A percentile compares a stretch with the other conserved stretches of the same genome.
Conservation (phyloP, 495 filamentous ascomycete species). For the Penicillium paxilli region DNA sequence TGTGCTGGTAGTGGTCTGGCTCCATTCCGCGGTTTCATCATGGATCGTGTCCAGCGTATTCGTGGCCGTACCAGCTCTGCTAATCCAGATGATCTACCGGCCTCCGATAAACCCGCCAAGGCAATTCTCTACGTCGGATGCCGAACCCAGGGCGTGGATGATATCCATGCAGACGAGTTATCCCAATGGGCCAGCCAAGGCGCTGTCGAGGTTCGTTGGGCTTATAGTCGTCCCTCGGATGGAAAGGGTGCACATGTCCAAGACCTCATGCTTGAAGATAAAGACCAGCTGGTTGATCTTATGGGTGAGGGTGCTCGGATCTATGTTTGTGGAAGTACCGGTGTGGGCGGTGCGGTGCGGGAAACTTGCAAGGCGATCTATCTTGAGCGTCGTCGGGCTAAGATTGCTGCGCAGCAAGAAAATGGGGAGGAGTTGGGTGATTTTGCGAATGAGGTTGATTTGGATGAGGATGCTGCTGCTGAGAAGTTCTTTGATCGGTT, state of each 20-base stretch:
- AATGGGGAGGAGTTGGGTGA: slow-evolving; percentile 33
- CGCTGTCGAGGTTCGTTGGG: slow-evolving; percentile 57
- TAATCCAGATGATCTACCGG: slow-evolving; percentile 7
- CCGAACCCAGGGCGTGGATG: slow-evolving; percentile 55
- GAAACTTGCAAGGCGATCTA: slow-evolving; percentile 51
- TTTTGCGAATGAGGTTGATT: slow-evolving; percentile 28
- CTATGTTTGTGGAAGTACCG: slow-evolving; percentile 66
- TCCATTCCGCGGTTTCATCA: slow-evolving; percentile 69
- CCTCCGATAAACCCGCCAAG: slow-evolving; percentile 44
- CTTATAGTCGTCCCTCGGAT: slow-evolving; percentile 48
- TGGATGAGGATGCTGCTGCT: slow-evolving; percentile 38
- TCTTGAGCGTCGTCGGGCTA: slow-evolving; percentile 42
- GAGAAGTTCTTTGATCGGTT: slow-evolving; percentile 57
- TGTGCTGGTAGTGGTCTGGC: slow-evolving; percentile 60
- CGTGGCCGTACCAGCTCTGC: slow-evolving; percentile 40
- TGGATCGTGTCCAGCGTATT: slow-evolving; percentile 62
- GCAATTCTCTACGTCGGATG: slow-evolving; percentile 68
- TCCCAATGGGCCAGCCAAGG: slow-evolving; percentile 56
- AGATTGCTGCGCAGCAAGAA: slow-evolving; percentile 28
- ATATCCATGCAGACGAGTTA: slow-evolving; percentile 61
- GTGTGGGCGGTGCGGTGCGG: slow-evolving; percentile 61
- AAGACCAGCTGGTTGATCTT: slow-evolving; percentile 49
- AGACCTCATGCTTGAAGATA: slow-evolving; percentile 56
- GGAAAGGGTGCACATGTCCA: slow-evolving; percentile 57
- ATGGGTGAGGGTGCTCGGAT: slow-evolving; percentile 62